Conservation (phyloP, 257 asterid species). For the Nicotiana undulata region DNA sequence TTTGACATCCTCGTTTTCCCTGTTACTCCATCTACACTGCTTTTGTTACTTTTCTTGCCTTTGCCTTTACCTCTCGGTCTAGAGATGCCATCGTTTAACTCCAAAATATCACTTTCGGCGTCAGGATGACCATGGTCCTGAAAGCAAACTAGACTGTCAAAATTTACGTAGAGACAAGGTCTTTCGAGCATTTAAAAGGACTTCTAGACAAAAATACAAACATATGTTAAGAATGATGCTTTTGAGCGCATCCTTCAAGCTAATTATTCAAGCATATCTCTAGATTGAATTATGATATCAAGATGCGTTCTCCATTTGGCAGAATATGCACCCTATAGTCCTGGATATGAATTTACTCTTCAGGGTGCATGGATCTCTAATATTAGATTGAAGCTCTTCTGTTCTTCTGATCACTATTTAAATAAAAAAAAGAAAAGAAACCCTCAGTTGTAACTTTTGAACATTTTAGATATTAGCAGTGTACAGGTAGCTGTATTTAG, state of each 20-base stretch:
- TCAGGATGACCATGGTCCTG: constrained; percentile 36
- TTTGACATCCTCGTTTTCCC: constrained; percentile 43
- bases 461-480: neutral
- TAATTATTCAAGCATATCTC: neutral
- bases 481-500: neutral
- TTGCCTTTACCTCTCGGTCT: constrained; percentile 29
- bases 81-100: constrained; percentile 17
- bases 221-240: neutral
- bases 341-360: neutral
- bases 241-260: neutral
- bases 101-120: constrained; percentile 25
- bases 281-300: neutral
- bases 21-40: constrained; percentile 24
- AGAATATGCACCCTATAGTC: neutral
- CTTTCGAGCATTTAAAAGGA: neutral
- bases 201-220: neutral
- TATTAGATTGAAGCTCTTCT: neutral
- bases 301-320: neutral
- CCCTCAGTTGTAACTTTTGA: neutral
- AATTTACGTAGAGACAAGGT: neutral
- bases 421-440: neutral
- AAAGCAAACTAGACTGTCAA: constrained; percentile 6
- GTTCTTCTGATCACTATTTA: neutral
- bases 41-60: constrained; percentile 24
- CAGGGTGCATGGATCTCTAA: neutral